A percentile compares a stretch with the other conserved stretches of the same genome.
Conservation (phyloP, 345 rosid species). For the Eucalyptus cloeziana region DNA sequence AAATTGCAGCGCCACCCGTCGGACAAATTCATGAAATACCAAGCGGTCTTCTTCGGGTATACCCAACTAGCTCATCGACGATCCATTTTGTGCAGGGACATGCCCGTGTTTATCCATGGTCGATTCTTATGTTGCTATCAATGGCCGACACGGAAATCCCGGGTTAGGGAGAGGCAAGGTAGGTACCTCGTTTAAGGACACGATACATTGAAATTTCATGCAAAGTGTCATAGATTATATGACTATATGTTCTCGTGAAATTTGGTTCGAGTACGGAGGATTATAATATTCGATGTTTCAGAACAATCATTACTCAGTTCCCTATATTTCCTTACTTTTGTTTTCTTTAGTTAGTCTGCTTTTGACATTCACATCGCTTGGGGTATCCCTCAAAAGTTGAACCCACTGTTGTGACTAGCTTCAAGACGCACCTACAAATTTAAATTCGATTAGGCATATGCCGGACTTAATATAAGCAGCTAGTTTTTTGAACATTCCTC, state of each 20-base stretch:
- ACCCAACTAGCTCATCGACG: neutral
- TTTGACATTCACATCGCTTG: neutral
- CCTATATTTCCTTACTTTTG: neutral
- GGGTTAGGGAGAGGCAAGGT: neutral
- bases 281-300: neutral
- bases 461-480: neutral
- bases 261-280: neutral
- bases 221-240: neutral
- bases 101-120: neutral
- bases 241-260: neutral
- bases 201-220: neutral
- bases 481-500: neutral
- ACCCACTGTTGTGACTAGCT: conserved; percentile 2
- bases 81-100: neutral
- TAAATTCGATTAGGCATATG: neutral
- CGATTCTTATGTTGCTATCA: neutral
- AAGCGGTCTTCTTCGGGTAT: neutral
- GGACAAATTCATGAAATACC: neutral
- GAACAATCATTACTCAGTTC: neutral
- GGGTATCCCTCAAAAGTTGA: conserved; percentile 18
- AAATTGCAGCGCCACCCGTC: neutral
- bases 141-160: neutral
- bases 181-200: neutral
- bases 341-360: neutral
- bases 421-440: neutral